phyloP scores from a whole-genome alignment of 192 early-diverging fungal species.

The Coemansia sp. region DNA sequence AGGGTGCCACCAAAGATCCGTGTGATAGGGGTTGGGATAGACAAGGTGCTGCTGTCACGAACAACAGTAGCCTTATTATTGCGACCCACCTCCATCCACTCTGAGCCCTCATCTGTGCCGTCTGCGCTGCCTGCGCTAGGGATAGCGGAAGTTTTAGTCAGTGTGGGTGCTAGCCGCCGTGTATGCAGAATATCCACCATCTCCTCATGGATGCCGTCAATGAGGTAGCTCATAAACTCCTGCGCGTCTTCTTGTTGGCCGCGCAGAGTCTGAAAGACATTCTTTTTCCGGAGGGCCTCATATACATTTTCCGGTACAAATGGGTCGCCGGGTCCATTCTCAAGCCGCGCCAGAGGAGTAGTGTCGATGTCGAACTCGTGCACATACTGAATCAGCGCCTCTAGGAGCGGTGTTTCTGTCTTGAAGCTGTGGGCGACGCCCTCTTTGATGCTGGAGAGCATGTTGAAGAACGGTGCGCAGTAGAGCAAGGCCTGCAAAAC shows the following conservation, averaged over 20 bases:
- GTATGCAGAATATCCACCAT: slow-evolving; percentile 40
- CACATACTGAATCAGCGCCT: slow-evolving; percentile 63
- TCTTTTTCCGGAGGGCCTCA: slow-evolving; percentile 73
- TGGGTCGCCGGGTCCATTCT: slow-evolving; percentile 52
- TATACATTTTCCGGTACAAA: slow-evolving; percentile 96
- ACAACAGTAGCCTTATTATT: slow-evolving; percentile 59
- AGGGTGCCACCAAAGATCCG: slow-evolving; percentile 82
- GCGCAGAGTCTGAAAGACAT: slow-evolving; percentile 76
- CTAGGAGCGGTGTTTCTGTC: slow-evolving; percentile 73
- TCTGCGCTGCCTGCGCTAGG: neutral
- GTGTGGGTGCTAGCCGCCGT: neutral
- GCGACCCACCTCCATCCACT: slow-evolving; percentile 88
- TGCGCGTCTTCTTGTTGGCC: slow-evolving; percentile 97
- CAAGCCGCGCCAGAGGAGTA: slow-evolving; percentile 43
- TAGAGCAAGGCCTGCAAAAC: slow-evolving; percentile 92
- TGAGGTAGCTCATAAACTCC: slow-evolving; percentile 89
- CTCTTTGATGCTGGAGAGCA: slow-evolving; percentile 63
- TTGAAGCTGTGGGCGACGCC: slow-evolving; percentile 69
- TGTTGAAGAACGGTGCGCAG: slow-evolving; percentile 89
- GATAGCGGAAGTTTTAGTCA: neutral
- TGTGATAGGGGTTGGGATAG: slow-evolving; percentile 69
- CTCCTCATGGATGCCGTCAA: slow-evolving; percentile 96
- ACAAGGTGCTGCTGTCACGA: slow-evolving; percentile 54
- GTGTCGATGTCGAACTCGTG: slow-evolving; percentile 43
- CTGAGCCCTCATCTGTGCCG: slow-evolving; percentile 39